Base-by-base conservation (phyloP, 257 asterid genomes). In the Buddleja alternifolia region DNA sequence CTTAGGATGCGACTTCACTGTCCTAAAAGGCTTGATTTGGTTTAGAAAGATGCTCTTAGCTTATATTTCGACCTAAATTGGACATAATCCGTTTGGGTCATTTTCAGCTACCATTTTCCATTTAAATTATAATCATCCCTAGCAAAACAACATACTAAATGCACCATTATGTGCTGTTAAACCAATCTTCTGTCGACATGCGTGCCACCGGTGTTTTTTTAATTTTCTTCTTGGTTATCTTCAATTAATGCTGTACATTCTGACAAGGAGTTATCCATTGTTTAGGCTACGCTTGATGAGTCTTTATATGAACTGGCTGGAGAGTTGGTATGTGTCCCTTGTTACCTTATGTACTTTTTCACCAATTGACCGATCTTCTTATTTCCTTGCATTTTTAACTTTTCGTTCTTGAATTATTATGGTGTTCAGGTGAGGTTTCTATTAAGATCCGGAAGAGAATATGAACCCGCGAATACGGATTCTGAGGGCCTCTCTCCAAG, bases 221-320 rank as follows among this genome's bases (percentile, higher is more conserved):
- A 44, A 19, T 57, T 74, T 57, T 45, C 61, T 62, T 67, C 60
- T 48, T 6, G 40, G 16, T 24, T 66, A 50, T 72, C 60, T 64
- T 58, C 42, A 15, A 55, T 42, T 54, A 59, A 45, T 66, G 29
- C 29, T 44, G 48, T 76, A 55, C 48, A 70, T 65, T 77, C 72
- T 85, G 75, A 84, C 63, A 41, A 24, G 66, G 36, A 40, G 63
- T 75, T 73, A 39, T 69, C 72, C 60, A 53, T 80, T 83, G 44
- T 74, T 77, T 77, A 94, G 99, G 99, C 99, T 68, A 87, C 98
- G 6, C 96, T 94, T 53, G 96, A 89, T 45, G 99, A 91, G 71
- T 87, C 98, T 63, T 74, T 94, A 65, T 94, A 94, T 58, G 99
- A 94, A 78, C 82, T 94, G 46, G 99, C 96, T 77, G 99, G 99